Base-by-base conservation (phyloP, 2,329 filamentous ascomycete species). In the Penicillium sclerotigenum region DNA sequence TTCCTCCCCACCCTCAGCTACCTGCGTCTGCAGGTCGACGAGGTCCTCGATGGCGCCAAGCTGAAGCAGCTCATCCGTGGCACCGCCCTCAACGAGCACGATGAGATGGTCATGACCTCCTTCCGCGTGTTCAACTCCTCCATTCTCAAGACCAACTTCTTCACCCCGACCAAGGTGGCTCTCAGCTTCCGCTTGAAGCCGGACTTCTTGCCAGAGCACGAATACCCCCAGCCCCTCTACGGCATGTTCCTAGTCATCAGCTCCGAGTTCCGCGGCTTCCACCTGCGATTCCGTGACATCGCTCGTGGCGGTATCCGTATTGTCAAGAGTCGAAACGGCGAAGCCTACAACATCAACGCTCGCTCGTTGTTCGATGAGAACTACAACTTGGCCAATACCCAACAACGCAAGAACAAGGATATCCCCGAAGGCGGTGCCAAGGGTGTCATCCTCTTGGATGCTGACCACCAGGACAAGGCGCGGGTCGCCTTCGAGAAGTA, bases 381-480 rank as follows among this genome's bases (percentile, higher is more conserved):
- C 78, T 99, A 99, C 77, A 95, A 94, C 61, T 84, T 99, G 59
- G 93, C 94, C 63, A 97, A 95, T 77, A 99, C 94, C 0, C 94
- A 99, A 77, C 94, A 99, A 79, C 90, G 94, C 71, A 99, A 99
- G 84, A 99, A 99, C 83, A 99, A 99, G 81, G 94, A 99, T 69
- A 99, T 99, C 50, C 94, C 94, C 3, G 94, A 99, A 79, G 94
- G 94, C 62, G 94, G 94, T 53, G 96, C 93, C 68, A 99, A 99
- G 80, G 94, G 94, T 78, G 94, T 99, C 56, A 93, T 99, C 58
- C 83, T 99, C 45, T 85, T 99, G 38, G 93, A 99, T 74, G 86
- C 90, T 60, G 88, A 92, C 72, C 91, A 97, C 76, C 94, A 99
- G 76, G 91, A 97, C 75, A 95, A 93, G 78, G 88, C 88, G 18